A percentile compares a stretch with the other conserved stretches of the same genome.
Evolutionary conservation across 139 green algal genomes (phyloP).

Genomic region (Chlamydomonas eustigma): DNA sequence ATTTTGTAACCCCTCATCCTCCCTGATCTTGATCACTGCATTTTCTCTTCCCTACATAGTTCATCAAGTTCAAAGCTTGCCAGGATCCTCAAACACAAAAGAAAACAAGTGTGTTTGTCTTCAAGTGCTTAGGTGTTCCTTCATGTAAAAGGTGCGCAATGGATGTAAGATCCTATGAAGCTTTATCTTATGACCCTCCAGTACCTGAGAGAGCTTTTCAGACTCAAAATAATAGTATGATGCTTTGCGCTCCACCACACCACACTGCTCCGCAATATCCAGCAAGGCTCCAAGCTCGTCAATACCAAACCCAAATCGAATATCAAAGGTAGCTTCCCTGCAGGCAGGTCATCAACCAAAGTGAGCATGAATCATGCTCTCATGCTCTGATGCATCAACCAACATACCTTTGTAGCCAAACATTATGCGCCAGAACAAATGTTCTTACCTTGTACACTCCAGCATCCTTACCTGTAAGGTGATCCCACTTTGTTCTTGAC

Average conservation of each 20-base stretch:
- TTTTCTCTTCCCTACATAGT: background rate
- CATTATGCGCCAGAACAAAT: too few relatives aligned
- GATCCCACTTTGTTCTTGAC: constrained; percentile 91
- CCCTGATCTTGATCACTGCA: background rate
- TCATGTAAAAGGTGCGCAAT: too few relatives aligned
- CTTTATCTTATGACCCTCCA: background rate
- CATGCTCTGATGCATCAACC: too few relatives aligned
- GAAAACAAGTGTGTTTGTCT: too few relatives aligned
- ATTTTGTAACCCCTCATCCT: background rate
- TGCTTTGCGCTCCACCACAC: constrained; percentile 57
- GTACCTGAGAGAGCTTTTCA: constrained; percentile 19
- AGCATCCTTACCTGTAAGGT: constrained; percentile 24
- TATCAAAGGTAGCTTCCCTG: constrained; percentile 84
- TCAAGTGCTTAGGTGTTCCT: too few relatives aligned
- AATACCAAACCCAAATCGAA: constrained; percentile 83
- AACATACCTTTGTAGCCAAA: too few relatives aligned
- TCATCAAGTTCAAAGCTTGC: too few relatives aligned
- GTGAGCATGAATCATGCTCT: background rate
- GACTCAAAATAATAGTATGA: constrained; percentile 31
- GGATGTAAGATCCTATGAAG: too few relatives aligned
- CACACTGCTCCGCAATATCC: constrained; percentile 73
- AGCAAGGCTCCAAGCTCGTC: constrained; percentile 62
- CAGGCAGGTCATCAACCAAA: background rate
- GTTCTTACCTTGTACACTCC: too few relatives aligned
- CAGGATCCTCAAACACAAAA: too few relatives aligned